Evolutionary conservation across 202 grass and related monocot species (phyloP).

Genomic region (Eragrostis tef): DNA sequence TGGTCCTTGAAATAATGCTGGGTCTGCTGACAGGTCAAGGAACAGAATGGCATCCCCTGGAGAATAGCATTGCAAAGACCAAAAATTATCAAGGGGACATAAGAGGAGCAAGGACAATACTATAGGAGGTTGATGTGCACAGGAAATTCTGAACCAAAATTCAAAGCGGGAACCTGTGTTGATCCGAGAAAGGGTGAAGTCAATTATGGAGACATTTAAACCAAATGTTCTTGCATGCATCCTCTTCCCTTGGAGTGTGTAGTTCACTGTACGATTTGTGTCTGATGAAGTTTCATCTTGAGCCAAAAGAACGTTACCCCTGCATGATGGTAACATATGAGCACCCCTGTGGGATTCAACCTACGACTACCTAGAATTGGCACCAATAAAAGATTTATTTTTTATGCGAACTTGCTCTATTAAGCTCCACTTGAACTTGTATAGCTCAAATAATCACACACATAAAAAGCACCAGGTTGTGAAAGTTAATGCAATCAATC

Average conservation of each 20-base stretch:
- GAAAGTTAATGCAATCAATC: neutral
- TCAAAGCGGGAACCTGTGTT: constrained; percentile 63
- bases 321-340: constrained; percentile 47
- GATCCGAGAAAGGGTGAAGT: constrained; percentile 97
- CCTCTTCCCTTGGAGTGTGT: constrained; percentile 70
- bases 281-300: constrained; percentile 58
- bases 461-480: too few species aligned
- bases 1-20: constrained; percentile 74
- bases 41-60: constrained; percentile 80
- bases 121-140: neutral
- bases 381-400: neutral
- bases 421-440: neutral
- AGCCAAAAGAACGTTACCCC: constrained; percentile 94
- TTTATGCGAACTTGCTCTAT: neutral
- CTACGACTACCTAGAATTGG: neutral
- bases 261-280: constrained; percentile 44
- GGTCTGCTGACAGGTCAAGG: constrained; percentile 81
- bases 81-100: constrained; percentile 17
- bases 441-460: neutral
- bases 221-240: constrained; percentile 66
- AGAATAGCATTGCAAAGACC: constrained; percentile 33
- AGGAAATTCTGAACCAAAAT: constrained; percentile 17
- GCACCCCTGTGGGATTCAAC: neutral
- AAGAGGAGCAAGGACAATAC: neutral
- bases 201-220: constrained; percentile 75